phyloP scores from a whole-genome alignment of 805 yeast species.

The Candida tallmaniae region DNA sequence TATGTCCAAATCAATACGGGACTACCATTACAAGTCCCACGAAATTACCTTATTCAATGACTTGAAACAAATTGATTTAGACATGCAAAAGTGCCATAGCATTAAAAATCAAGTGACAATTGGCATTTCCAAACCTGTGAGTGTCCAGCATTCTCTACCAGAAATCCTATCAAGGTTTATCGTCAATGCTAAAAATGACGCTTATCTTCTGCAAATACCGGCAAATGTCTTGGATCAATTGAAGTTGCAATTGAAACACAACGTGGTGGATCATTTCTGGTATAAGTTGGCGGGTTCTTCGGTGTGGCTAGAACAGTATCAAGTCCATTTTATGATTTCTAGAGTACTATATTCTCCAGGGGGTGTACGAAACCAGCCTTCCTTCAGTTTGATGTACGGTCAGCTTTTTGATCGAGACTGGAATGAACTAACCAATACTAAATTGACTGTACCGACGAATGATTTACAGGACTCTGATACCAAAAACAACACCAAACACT shows the following conservation, averaged over 20 bases:
- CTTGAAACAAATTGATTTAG: constrained; percentile 7
- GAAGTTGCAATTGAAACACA: constrained; percentile 16
- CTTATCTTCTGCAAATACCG: constrained; percentile 21
- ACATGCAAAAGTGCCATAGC: constrained; percentile 9
- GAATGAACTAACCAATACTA: constrained; percentile 36
- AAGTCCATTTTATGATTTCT: constrained; percentile 47
- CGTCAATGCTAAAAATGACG: constrained; percentile 12
- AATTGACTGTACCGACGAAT: constrained; percentile 19
- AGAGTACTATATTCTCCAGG: constrained; percentile 35
- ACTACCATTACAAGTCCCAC: constrained; percentile 11
- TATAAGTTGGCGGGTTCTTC: constrained; percentile 47
- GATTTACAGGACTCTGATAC: no score
- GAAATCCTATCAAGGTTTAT: constrained; percentile 12
- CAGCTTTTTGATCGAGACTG: constrained; percentile 45
- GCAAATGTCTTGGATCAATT: constrained; percentile 24
- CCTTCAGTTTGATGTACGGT: constrained; percentile 38
- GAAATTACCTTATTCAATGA: constrained; percentile 11
- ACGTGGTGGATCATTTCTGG: constrained; percentile 35
- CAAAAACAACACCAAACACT: not conserved
- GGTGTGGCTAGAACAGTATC: constrained; percentile 49
- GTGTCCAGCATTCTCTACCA: constrained; percentile 12
- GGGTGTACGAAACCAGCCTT: constrained; percentile 30
- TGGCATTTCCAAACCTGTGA: constrained; percentile 12
- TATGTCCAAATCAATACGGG: constrained; percentile 3
- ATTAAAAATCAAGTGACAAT: constrained; percentile 3